phyloP scores from a whole-genome alignment of 2,329 filamentous ascomycete species.

The Curvularia spicifera region DNA sequence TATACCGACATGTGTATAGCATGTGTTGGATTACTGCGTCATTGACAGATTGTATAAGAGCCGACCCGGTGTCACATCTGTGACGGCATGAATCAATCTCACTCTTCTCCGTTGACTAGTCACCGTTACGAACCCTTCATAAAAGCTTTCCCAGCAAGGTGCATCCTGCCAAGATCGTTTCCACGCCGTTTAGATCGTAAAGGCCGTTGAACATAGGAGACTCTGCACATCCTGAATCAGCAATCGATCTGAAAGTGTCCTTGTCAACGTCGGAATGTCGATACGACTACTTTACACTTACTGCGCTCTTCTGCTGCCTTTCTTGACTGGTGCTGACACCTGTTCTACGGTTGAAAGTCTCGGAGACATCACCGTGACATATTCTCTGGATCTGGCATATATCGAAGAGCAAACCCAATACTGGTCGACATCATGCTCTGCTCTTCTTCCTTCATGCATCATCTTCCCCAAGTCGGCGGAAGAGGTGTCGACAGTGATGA shows the following conservation, averaged over 20 bases:
- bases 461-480: constrained; percentile 50
- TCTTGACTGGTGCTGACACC: constrained; percentile 21
- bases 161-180: not conserved
- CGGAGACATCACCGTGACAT: constrained; percentile 32
- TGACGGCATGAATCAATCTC: not conserved
- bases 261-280: constrained; percentile 5
- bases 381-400: constrained; percentile 28
- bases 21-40: not conserved
- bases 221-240: not conserved
- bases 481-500: constrained; percentile 62
- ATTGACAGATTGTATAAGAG: not conserved
- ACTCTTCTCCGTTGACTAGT: not conserved
- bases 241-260: not conserved
- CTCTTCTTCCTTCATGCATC: constrained; percentile 42
- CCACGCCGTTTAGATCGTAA: not conserved
- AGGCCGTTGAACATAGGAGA: not conserved
- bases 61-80: not conserved
- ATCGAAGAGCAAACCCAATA: constrained; percentile 41
- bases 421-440: constrained; percentile 42
- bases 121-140: not conserved
- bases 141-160: not conserved
- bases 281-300: not conserved
- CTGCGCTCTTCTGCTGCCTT: constrained; percentile 9
- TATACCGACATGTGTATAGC: not conserved
- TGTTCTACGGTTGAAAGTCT: constrained; percentile 32